Evolutionary conservation across 345 rosid species (phyloP), one percentile per base, ranked within the genome.

Genomic region (Anastatica hierochuntica): DNA sequence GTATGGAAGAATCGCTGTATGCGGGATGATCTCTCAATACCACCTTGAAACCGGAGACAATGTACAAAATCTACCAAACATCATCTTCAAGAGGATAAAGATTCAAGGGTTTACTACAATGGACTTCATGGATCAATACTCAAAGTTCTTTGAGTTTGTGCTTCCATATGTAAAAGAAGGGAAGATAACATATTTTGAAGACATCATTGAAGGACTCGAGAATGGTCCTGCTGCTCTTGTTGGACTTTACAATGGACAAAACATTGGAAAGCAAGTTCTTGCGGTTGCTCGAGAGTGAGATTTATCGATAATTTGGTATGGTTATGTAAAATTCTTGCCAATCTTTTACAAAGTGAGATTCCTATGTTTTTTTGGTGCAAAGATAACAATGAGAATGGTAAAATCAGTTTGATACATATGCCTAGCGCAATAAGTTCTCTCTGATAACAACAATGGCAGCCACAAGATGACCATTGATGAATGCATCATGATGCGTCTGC

Each of bases 21-120:
- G 78, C 10, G 80, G 80, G 8, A 70, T 69, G 76, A 72, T 75
- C 5, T 75, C 76, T 19, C 79, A 78, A 15, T 75, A 78, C 62
- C 53, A 57, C 53, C 50, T 37, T 20, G 73, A 69, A 7, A 26
- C 49, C n/a, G 56, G 40, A 10, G 77, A 74, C 14, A 42, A 62
- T 0, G 14, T 72, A 2, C 46, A 29, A 10, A 76, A 73, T 49
- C 55, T 79, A 56, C 48, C 33, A 0, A 13, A 21, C 10, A 14
- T 71, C 0, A 19, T 67, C 0, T 37, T 2, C n/a, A 77, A 67
- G 36, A 60, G 61, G 30, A 58, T 76, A 3, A 72, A 46, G 14
- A 30, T 76, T 50, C 62, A 69, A 63, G 83, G 83, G 19, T 69
- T 77, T 29, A 8, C 43, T 0, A n/a, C n/a, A 1, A 1, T 0